phyloP scores from a whole-genome alignment of 169 alveolate species.

The Perkinsus olseni region DNA sequence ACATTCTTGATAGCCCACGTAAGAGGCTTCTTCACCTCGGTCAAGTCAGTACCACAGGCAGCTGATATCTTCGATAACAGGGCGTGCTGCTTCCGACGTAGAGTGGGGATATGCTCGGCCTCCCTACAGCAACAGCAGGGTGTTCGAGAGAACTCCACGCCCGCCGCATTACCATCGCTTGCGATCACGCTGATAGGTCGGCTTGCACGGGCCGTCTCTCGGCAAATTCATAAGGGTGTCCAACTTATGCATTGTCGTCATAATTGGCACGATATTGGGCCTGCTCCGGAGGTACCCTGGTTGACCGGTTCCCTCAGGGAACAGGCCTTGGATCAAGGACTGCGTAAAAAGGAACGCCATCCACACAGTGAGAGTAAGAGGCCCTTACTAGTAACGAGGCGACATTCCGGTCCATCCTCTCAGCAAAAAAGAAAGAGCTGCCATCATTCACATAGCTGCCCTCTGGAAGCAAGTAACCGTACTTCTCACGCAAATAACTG shows the following conservation, averaged over 20 bases:
- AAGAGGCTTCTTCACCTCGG: not conserved
- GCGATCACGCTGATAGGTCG: not conserved
- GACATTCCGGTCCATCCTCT: slow-evolving; percentile 4
- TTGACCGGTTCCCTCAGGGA: not conserved
- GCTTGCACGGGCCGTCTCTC: slow-evolving; percentile 3
- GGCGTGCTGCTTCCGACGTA: not conserved
- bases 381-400: not conserved
- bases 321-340: not conserved
- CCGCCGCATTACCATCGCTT: not conserved
- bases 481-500: not conserved
- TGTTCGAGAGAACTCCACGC: not conserved
- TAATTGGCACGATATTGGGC: not conserved
- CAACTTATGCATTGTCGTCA: not conserved
- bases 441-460: not conserved
- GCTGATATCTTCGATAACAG: not conserved
- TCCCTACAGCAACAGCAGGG: not conserved
- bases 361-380: not conserved
- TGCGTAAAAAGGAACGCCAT: not conserved
- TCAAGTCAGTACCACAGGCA: not conserved
- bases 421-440: not conserved
- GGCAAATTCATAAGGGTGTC: slow-evolving; percentile 5
- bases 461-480: not conserved
- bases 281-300: not conserved
- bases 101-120: not conserved
- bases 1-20: not conserved